Evolutionary conservation across 495 filamentous ascomycete species (phyloP).

Genomic region (Baudoinia panamericana): DNA sequence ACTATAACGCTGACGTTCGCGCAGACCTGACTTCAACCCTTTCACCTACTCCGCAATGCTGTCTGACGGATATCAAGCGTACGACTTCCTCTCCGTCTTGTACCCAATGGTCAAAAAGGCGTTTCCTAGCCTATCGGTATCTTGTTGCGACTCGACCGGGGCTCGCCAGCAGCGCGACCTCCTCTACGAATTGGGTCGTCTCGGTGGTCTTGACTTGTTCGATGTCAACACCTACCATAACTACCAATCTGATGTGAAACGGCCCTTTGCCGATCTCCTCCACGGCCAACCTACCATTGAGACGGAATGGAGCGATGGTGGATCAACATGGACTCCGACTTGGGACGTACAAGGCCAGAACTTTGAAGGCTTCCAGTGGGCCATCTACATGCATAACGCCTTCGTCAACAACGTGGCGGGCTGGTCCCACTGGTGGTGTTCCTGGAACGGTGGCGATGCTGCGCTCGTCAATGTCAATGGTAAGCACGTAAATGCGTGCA

Average conservation of each 20-base stretch:
- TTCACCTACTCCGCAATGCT: conserved; percentile 18
- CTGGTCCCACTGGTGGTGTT: conserved; percentile 20
- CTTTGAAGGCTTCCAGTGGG: conserved; percentile 21
- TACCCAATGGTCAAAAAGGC: conserved; percentile 16
- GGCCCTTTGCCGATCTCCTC: conserved; percentile 13
- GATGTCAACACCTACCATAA: conserved; percentile 21
- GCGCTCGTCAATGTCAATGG: conserved; percentile 15
- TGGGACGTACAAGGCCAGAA: conserved; percentile 17
- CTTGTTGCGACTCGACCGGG: conserved; percentile 17
- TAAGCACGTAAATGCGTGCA: too few species aligned
- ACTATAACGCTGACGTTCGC: too few species aligned
- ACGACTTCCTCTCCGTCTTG: conserved; percentile 17
- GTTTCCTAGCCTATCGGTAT: conserved; percentile 13
- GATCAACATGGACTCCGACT: conserved; percentile 5
- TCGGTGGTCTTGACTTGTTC: conserved; percentile 12
- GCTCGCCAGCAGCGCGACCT: conserved; percentile 17
- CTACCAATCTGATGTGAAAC: conserved; percentile 19
- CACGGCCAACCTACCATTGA: conserved; percentile 17
- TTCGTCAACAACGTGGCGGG: conserved; percentile 17
- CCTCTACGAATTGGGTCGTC: conserved; percentile 15
- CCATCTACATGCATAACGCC: conserved; percentile 20
- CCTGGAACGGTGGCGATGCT: conserved; percentile 9
- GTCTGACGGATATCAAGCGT: conserved; percentile 17
- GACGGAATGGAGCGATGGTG: conserved; percentile 19
- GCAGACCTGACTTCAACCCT: conserved; percentile 18